Evolutionary conservation across 495 filamentous ascomycete genomes (phyloP).

Genomic region (Baudoinia panamericana): DNA sequence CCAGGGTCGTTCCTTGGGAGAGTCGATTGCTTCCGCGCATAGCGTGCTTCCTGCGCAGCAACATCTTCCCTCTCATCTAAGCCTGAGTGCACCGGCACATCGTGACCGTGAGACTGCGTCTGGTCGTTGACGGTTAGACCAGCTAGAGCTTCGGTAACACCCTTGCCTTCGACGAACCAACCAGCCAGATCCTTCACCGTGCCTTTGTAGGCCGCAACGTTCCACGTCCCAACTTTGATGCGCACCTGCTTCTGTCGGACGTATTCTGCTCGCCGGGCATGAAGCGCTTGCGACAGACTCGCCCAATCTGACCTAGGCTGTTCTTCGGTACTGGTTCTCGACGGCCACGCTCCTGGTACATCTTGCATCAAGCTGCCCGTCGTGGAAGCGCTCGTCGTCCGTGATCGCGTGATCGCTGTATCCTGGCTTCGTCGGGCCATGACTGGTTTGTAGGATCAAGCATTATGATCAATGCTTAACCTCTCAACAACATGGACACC

Average conservation of each 20-base stretch:
- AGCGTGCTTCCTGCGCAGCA: conserved; percentile 32
- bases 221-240: conserved; percentile 89
- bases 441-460: no score
- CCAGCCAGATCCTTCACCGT: conserved; percentile 74
- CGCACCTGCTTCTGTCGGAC: conserved; percentile 52
- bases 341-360: conserved; percentile 30
- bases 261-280: conserved; percentile 65
- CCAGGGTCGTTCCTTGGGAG: conserved; percentile 30
- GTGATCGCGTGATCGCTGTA: conserved; percentile 4
- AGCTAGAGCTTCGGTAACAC: conserved; percentile 46
- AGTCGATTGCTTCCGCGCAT: conserved; percentile 29
- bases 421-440: no score
- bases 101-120: conserved; percentile 5
- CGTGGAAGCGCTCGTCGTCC: conserved; percentile 4
- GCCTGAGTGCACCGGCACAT: conserved; percentile 10
- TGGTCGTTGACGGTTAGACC: conserved; percentile 34
- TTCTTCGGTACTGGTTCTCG: background rate
- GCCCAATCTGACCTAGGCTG: background rate
- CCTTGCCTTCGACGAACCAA: conserved; percentile 74
- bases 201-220: conserved; percentile 69
- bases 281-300: conserved; percentile 47
- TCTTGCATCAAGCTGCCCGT: conserved; percentile 22
- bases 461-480: no score
- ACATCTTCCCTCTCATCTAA: conserved; percentile 30
- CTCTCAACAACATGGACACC: no score